phyloP scores from a whole-genome alignment of 345 rosid genomes.

The Lepidium didymum region DNA sequence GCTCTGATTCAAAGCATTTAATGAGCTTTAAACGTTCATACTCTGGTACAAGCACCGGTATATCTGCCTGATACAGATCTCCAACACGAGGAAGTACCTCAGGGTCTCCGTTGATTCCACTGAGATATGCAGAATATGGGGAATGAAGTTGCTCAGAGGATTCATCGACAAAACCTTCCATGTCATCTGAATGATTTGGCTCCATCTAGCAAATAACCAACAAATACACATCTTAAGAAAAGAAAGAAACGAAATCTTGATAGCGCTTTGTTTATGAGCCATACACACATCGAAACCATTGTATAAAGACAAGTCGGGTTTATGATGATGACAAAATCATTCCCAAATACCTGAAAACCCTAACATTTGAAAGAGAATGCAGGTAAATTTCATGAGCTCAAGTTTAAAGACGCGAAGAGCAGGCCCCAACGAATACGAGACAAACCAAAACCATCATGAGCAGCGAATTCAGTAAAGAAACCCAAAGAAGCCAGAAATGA shows the following conservation, averaged over 20 bases:
- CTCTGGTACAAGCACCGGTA: slow-evolving; percentile 33
- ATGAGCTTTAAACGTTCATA: slow-evolving; percentile 25
- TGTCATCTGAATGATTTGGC: slow-evolving; percentile 21
- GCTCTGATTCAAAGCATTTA: slow-evolving; percentile 7
- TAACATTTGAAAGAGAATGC: slow-evolving; percentile 8
- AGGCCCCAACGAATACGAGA: not conserved
- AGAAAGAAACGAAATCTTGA: not conserved
- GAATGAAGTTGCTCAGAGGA: slow-evolving; percentile 26
- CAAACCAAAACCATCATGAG: not conserved
- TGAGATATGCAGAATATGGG: slow-evolving; percentile 20
- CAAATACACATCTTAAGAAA: not conserved
- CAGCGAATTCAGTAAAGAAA: slow-evolving; percentile 10
- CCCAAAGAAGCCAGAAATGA: not conserved
- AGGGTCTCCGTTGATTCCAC: slow-evolving; percentile 41
- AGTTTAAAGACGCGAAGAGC: not conserved
- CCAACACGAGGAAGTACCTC: slow-evolving; percentile 50
- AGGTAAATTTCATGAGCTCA: not conserved
- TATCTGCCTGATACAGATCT: slow-evolving; percentile 46
- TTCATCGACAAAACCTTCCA: slow-evolving; percentile 33
- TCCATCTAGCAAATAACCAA: slow-evolving; percentile 33
- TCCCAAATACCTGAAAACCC: not conserved
- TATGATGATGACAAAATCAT: not conserved
- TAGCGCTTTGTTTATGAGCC: not conserved
- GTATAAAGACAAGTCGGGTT: not conserved
- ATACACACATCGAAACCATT: not conserved